These are phyloP conservation scores for Calonectria pseudoturangicola DNA, from an alignment of 2,329 filamentous ascomycete genomes.

Conservation along the genomic window DNA sequence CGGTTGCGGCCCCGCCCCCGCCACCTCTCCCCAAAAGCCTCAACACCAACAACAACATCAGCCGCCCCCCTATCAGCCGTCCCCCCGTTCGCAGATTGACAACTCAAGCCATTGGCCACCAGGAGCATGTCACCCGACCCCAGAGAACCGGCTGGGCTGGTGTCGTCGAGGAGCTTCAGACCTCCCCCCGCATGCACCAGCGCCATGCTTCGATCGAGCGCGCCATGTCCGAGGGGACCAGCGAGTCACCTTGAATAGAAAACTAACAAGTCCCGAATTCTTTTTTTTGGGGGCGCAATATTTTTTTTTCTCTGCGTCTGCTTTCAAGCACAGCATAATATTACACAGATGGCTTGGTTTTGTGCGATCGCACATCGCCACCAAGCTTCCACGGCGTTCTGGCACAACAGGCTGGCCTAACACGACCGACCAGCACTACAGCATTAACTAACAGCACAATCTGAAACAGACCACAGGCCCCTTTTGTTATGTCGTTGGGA, in stretches of 20 bases:
- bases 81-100: slow-evolving; percentile 72
- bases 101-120: slow-evolving; percentile 72
- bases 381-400: slow-evolving; percentile 50
- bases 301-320: slow-evolving; percentile 47
- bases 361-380: slow-evolving; percentile 45
- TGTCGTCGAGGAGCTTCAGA: slow-evolving; percentile 78
- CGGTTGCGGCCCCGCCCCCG: slow-evolving; percentile 53
- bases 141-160: slow-evolving; percentile 77
- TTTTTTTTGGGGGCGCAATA: slow-evolving; percentile 35
- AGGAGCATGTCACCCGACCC: slow-evolving; percentile 66
- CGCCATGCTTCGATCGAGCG: slow-evolving; percentile 78
- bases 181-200: slow-evolving; percentile 76
- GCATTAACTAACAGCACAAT: slow-evolving; percentile 47
- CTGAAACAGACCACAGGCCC: slow-evolving; percentile 36
- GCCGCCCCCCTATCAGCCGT: slow-evolving; percentile 57
- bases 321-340: slow-evolving; percentile 45
- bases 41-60: slow-evolving; percentile 51
- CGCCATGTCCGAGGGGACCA: slow-evolving; percentile 66
- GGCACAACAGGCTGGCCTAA: slow-evolving; percentile 40
- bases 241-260: slow-evolving; percentile 56
- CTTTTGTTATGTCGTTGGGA: slow-evolving; percentile 39
- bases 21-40: slow-evolving; percentile 64
- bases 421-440: slow-evolving; percentile 27
- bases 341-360: slow-evolving; percentile 43
- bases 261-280: slow-evolving; percentile 28